Evolutionary conservation across 1,139 yeast species (phyloP), one percentile per base, ranked within the genome.

Genomic region (Yamadazyma siamensis): DNA sequence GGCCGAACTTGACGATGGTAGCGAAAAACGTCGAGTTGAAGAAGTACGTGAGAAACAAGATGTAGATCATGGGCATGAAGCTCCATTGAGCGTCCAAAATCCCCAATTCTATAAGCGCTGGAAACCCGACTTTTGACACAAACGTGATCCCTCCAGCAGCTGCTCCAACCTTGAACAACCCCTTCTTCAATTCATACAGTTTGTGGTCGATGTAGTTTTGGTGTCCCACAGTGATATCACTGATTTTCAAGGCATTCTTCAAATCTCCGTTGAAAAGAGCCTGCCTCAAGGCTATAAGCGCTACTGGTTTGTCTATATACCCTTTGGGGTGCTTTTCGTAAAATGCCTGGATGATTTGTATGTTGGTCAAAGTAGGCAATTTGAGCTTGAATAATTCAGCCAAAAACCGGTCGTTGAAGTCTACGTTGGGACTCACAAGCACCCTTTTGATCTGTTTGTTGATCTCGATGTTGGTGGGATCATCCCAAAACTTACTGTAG

Each of bases 221-320:
- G 32, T 76, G 74, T 2, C 80, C 88, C 3, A 77, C 74, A 0
- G 91, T 78, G 28, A 69, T 48, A 41, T 81, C 86, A 18, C 84
- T 65, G 24, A 81, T 52, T 29, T 64, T 65, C 24, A 82, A 55
- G 0, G 88, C 85, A 26, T 63, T 63, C 22, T 66, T 61, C 36
- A 80, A 65, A 34, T 81, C 80, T 2, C 78, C 84, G 39, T 74
- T 66, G 55, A 69, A 79, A 1, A 82, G 55, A 5, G 80, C 65
- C 26, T 67, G 54, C 13, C 91, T 59, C 37, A 83, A 73, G 1
- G 89, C 83, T 15, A 82, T 69, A 55, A 80, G 59, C 2, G 83
- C 80, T 3, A 65, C 51, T 0, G 61, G 57, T 32, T 61, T 61
- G 10, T 69, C 65, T 7, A 51, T 38, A 2, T 39, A 31, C 17